phyloP scores from a whole-genome alignment of 257 asterid genomes.

The Solanum pennellii region DNA sequence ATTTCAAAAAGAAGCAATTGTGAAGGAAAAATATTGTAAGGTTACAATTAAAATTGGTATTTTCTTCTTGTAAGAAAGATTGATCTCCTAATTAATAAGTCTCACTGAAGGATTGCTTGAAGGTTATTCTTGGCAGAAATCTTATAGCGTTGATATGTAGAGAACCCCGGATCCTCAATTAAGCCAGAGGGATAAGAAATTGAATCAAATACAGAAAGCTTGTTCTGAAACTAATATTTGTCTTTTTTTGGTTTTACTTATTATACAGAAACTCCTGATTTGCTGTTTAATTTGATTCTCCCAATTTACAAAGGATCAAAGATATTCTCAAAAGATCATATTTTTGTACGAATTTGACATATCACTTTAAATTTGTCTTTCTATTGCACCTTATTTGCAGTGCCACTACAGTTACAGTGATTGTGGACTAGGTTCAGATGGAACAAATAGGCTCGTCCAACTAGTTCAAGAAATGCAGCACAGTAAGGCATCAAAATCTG shows the following conservation, averaged over 20 bases:
- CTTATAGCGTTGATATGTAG: background rate
- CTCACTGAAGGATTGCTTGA: background rate
- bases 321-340: background rate
- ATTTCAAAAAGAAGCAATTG: background rate
- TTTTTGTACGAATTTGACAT: background rate
- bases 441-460: conserved; percentile 82
- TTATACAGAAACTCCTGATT: background rate
- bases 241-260: background rate
- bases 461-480: conserved; percentile 89
- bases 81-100: background rate
- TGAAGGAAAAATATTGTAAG: background rate
- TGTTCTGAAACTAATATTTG: background rate
- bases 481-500: conserved; percentile 38
- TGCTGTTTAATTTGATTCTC: background rate
- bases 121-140: background rate
- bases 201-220: background rate
- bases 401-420: conserved; percentile 94
- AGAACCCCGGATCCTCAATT: background rate
- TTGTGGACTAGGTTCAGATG: conserved; percentile 93
- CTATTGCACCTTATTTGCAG: conserved; percentile 21
- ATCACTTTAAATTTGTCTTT: background rate
- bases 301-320: background rate
- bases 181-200: background rate
- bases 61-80: background rate
- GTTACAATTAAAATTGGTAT: background rate